Evolutionary conservation across 805 yeast species (phyloP).

Genomic region (Brettanomyces sp.): DNA sequence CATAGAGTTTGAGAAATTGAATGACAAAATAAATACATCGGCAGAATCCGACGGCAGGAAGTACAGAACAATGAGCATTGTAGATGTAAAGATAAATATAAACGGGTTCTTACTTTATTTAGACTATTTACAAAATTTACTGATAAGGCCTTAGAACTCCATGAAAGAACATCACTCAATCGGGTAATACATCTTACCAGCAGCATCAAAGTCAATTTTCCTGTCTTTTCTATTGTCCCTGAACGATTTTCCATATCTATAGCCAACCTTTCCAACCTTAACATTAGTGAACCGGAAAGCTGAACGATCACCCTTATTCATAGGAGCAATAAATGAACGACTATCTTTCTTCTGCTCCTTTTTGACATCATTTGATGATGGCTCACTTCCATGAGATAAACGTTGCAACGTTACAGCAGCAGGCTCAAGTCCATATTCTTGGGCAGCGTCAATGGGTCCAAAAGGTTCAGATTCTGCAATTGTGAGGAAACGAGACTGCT

Average conservation of each 20-base stretch:
- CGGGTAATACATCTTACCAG: slow-evolving; percentile 43
- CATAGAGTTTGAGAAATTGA: no score
- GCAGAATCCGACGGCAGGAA: no score
- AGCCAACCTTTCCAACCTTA: slow-evolving; percentile 78
- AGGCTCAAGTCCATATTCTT: slow-evolving; percentile 74
- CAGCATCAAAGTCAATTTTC: slow-evolving; percentile 57
- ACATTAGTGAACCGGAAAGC: slow-evolving; percentile 70
- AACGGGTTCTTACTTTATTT: no score
- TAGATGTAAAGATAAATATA: no score
- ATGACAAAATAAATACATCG: no score
- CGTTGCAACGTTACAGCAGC: slow-evolving; percentile 70
- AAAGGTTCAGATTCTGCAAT: slow-evolving; percentile 93
- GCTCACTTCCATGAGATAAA: slow-evolving; percentile 52
- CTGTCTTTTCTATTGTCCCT: slow-evolving; percentile 89
- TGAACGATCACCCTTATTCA: slow-evolving; percentile 59
- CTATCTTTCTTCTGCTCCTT: slow-evolving; percentile 11
- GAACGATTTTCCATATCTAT: slow-evolving; percentile 81
- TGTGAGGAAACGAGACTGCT: slow-evolving; percentile 73
- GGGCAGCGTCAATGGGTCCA: slow-evolving; percentile 93
- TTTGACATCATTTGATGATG: slow-evolving; percentile 22
- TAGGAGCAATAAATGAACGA: slow-evolving; percentile 43
- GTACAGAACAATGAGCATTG: no score
- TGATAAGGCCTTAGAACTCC: no score
- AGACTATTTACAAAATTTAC: no score
- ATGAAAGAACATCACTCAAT: slow-evolving; percentile 11